Evolutionary conservation across 2,329 filamentous ascomycete species (phyloP).

Genomic region (Cladosporium sp.): DNA sequence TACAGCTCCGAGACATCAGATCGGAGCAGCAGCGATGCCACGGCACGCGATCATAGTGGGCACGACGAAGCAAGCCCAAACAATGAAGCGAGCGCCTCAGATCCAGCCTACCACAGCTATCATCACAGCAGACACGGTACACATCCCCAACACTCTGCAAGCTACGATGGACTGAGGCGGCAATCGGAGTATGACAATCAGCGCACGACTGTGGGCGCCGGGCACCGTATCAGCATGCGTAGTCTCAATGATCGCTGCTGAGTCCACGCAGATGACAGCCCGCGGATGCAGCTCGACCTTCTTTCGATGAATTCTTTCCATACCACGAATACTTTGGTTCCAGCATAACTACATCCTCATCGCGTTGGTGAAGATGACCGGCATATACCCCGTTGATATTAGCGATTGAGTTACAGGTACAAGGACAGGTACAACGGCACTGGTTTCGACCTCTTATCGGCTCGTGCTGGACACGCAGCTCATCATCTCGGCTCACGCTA

Average conservation of each 20-base stretch:
- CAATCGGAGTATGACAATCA: conserved; percentile 23
- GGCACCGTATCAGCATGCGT: not conserved
- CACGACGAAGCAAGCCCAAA: conserved; percentile 14
- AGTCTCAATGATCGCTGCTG: not conserved
- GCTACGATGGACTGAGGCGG: conserved; percentile 22
- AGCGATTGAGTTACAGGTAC: too few relatives aligned
- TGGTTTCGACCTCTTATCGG: not conserved
- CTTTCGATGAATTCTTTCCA: too few relatives aligned
- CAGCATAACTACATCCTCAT: too few relatives aligned
- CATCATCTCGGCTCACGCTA: not conserved
- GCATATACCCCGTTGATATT: too few relatives aligned
- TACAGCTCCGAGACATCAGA: conserved; percentile 22
- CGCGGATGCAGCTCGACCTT: too few relatives aligned
- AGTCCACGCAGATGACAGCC: not conserved
- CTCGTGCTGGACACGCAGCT: not conserved
- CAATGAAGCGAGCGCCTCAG: conserved; percentile 11
- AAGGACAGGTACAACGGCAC: not conserved
- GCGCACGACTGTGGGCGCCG: not conserved
- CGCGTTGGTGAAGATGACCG: too few relatives aligned
- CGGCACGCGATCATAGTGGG: conserved; percentile 7
- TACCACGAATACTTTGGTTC: too few relatives aligned
- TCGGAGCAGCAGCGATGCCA: conserved; percentile 1
- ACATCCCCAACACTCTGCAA: conserved; percentile 25
- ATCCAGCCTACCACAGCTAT: conserved; percentile 11
- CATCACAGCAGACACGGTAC: conserved; percentile 16